These are phyloP conservation scores for Acanthamoeba royreba DNA, from an alignment of 208 protist genomes.

Conservation along the genomic window DNA sequence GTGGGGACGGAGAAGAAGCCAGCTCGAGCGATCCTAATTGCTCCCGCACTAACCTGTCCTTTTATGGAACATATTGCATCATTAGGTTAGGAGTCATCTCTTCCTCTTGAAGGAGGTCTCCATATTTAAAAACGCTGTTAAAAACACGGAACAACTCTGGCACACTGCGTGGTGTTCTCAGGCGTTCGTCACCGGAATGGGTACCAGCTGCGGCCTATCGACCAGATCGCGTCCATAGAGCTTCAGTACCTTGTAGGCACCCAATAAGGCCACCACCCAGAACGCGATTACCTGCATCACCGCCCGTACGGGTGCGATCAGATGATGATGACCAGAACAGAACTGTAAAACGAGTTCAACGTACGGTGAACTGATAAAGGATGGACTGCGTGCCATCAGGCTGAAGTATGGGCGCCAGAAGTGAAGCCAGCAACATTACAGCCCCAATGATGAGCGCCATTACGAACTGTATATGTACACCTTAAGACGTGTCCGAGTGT, in stretches of 20 bases:
- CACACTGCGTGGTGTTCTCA: too few relatives aligned
- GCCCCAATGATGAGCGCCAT: background rate
- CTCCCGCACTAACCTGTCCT: too few relatives aligned
- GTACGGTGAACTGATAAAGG: background rate
- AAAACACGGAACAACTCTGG: too few relatives aligned
- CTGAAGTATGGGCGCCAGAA: background rate
- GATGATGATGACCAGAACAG: background rate
- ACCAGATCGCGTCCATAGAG: slow-evolving; percentile 27
- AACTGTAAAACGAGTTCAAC: background rate
- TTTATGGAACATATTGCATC: too few relatives aligned
- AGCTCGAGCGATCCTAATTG: too few relatives aligned
- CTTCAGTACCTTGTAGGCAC: background rate
- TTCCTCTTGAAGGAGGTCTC: too few relatives aligned
- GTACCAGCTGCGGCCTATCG: slow-evolving; percentile 12
- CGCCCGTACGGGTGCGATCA: background rate
- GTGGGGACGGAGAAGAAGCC: too few relatives aligned
- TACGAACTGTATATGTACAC: background rate
- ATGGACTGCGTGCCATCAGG: background rate
- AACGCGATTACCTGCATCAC: background rate
- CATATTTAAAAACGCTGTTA: too few relatives aligned
- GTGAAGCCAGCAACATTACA: background rate
- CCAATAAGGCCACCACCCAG: background rate
- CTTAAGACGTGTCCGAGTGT: background rate
- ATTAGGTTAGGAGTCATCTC: too few relatives aligned
- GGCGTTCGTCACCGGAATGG: too few relatives aligned